Conservation (phyloP, 192 early-diverging fungal genomes). For the Entomortierella lignicola region DNA sequence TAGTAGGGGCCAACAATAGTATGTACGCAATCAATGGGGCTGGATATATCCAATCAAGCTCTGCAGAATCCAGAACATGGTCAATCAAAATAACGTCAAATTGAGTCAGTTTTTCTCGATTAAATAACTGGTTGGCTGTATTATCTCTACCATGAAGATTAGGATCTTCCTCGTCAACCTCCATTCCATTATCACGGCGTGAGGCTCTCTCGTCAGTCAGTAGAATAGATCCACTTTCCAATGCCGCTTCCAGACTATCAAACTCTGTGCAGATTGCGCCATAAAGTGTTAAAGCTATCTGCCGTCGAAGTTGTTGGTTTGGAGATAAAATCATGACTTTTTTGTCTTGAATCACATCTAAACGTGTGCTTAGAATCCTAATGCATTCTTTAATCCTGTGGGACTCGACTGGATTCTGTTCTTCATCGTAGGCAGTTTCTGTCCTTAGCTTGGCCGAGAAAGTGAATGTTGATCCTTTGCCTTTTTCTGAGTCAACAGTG, state of each 20-base stretch:
- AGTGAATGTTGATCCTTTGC: slow-evolving; percentile 55
- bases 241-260: slow-evolving; percentile 17
- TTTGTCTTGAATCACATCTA: slow-evolving; percentile 14
- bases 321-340: slow-evolving; percentile 36
- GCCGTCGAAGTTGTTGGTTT: slow-evolving; percentile 20
- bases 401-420: slow-evolving; percentile 32
- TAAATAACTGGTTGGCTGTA: background rate
- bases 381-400: slow-evolving; percentile 17
- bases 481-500: slow-evolving; percentile 49
- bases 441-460: slow-evolving; percentile 43
- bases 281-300: slow-evolving; percentile 7
- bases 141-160: background rate
- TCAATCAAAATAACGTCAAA: slow-evolving; percentile 45
- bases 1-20: slow-evolving; percentile 30
- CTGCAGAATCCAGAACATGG: slow-evolving; percentile 39
- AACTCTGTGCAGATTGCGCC: slow-evolving; percentile 9
- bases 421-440: slow-evolving; percentile 18
- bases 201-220: slow-evolving; percentile 7
- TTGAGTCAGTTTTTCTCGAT: background rate
- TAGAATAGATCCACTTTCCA: slow-evolving; percentile 25
- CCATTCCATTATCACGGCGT: background rate
- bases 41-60: slow-evolving; percentile 33
- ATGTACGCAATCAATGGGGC: slow-evolving; percentile 25
- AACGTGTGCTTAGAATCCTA: slow-evolving; percentile 1
- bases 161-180: background rate